Evolutionary conservation across 2,329 filamentous ascomycete species (phyloP), one percentile per base, ranked within the genome.

Genomic region (Xylariaceae sp.): DNA sequence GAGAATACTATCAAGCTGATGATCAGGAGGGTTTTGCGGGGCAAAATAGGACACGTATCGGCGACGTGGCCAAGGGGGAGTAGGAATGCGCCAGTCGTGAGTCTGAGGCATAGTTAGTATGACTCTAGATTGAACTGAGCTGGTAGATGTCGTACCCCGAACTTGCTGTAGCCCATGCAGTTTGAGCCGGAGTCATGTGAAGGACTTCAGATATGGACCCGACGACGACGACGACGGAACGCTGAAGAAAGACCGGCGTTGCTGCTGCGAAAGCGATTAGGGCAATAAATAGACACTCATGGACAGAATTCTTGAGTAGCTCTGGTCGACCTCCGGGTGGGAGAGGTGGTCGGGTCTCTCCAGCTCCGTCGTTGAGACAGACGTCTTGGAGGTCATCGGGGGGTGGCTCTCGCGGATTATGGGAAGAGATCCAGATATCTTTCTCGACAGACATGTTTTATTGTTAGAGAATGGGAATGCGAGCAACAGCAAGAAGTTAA

Each of bases 151-250:
- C 59, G 44, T 66, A 72, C 70, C 68, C 69, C n/a, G 67, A 69
- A 54, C 68, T 68, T n/a, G 68, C 68, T 23, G 65, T 72, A 19
- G 63, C 63, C 68, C 68, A 71, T 14, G 70, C 68, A 48, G 68
- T 54, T 54, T 71, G 65, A 26, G 68, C 68, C 3, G 68, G 70
- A 7, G 66, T 65, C 68, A 70, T 70, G 23, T 50, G 50, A 18
- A 71, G 44, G 26, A 59, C 64, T 18, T 59, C 61, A 18, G 61
- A 64, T 44, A 70, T 64, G 20, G 69, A 61, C 9, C 64, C 66
- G 4, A 65, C 65, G 5, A 71, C 63, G 14, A 71, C 66, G n/a
- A 71, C 60, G 9, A 69, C 61, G 40, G 69, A 69, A 44, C 70
- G 64, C 48, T 71, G 69, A 7, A 71, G 63, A 41, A 72, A 71